These are phyloP conservation scores for Diaporthe destruens DNA, from an alignment of 2,329 filamentous ascomycete species.

Conservation along the genomic window DNA sequence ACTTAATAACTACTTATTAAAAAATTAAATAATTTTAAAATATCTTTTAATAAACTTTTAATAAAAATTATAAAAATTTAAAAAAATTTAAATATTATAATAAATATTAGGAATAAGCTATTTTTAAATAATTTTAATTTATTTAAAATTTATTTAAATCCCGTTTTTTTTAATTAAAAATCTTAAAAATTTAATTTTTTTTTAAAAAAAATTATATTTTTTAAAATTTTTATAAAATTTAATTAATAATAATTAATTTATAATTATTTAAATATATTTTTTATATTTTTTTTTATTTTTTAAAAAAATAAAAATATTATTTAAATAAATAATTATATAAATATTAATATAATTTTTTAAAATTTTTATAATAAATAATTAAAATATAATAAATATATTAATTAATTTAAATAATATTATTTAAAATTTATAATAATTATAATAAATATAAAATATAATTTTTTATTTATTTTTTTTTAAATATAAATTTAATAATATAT, in stretches of 20 bases:
- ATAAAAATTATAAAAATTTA: background rate
- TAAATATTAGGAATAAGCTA: background rate
- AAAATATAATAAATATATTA: background rate
- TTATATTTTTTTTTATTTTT: background rate
- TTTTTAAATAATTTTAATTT: background rate
- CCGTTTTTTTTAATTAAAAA: background rate
- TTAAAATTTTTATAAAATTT: background rate
- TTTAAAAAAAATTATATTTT: background rate
- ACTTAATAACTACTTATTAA: background rate
- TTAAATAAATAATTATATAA: slow-evolving; percentile 1
- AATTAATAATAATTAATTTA: background rate
- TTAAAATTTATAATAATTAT: background rate
- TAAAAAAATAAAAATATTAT: background rate
- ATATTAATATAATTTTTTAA: background rate
- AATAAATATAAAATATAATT: background rate
- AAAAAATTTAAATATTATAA: background rate
- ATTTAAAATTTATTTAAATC: background rate
- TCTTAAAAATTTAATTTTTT: background rate
- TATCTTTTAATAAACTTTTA: background rate
- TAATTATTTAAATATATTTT: background rate
- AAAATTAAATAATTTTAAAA: background rate
- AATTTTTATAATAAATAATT: background rate
- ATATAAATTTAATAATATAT: background rate
- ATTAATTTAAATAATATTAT: background rate
- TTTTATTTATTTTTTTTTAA: background rate